These are phyloP conservation scores for Scutellaria barbata DNA, from an alignment of 257 asterid species.

Conservation along the genomic window DNA sequence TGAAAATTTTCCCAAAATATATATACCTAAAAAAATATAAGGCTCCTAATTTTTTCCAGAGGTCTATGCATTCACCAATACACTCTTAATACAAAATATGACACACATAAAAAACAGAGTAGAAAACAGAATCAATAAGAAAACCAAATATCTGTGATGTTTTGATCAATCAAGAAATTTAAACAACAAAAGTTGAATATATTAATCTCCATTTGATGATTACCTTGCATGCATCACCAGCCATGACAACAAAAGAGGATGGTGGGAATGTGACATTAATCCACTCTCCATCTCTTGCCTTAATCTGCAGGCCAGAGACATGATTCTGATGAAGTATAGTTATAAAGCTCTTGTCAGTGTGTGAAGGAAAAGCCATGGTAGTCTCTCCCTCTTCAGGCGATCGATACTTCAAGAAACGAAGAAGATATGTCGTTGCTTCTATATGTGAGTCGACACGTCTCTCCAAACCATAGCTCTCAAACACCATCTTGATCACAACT, in stretches of 20 bases:
- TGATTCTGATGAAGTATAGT: slow-evolving; percentile 66
- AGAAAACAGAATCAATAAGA: too few relatives aligned
- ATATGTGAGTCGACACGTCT: slow-evolving; percentile 40
- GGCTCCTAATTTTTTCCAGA: too few relatives aligned
- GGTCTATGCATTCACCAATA: too few relatives aligned
- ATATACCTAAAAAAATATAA: too few relatives aligned
- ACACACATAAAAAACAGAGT: too few relatives aligned
- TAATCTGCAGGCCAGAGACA: slow-evolving; percentile 60
- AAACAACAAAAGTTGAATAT: too few relatives aligned
- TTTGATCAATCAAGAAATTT: too few relatives aligned
- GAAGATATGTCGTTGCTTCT: slow-evolving; percentile 60
- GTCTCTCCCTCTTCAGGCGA: slow-evolving; percentile 49
- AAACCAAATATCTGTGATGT: too few relatives aligned
- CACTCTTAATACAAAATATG: too few relatives aligned
- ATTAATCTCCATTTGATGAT: neutral
- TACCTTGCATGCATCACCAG: slow-evolving; percentile 79
- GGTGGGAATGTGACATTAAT: slow-evolving; percentile 54
- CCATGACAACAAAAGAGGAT: slow-evolving; percentile 70
- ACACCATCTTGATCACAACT: slow-evolving; percentile 58
- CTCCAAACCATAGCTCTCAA: slow-evolving; percentile 59
- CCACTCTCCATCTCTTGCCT: slow-evolving; percentile 67
- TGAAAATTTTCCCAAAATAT: too few relatives aligned
- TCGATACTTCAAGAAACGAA: slow-evolving; percentile 57
- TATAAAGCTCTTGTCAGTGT: slow-evolving; percentile 75
- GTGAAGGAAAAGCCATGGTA: slow-evolving; percentile 58